phyloP scores from a whole-genome alignment of 2,329 filamentous ascomycete genomes.

The Seiridium cupressi region DNA sequence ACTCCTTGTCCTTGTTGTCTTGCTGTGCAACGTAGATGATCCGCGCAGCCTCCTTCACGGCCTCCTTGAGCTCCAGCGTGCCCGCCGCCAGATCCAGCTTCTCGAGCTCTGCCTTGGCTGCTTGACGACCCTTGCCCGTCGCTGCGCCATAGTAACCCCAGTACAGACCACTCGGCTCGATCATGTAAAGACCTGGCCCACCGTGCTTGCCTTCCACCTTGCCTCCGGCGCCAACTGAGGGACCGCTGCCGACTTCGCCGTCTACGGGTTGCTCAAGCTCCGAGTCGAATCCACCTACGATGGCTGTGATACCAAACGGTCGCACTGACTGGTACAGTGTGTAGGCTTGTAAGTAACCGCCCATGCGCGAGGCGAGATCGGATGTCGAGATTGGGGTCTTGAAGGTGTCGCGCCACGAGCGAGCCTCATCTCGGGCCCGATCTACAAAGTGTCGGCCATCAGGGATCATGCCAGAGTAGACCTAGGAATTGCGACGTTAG shows the following conservation, averaged over 20 bases:
- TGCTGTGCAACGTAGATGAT: constrained; percentile 98
- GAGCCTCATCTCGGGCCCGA: constrained; percentile 89
- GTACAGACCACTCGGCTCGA: constrained; percentile 94
- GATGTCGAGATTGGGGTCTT: constrained; percentile 89
- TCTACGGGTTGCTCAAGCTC: constrained; percentile 84
- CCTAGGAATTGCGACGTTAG: constrained; percentile 47
- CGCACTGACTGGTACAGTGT: constrained; percentile 96
- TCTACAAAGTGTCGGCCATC: constrained; percentile 95
- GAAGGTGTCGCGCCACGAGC: constrained; percentile 88
- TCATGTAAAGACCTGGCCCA: constrained; percentile 96
- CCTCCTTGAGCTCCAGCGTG: constrained; percentile 76
- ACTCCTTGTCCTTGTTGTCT: constrained; percentile 99
- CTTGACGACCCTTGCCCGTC: constrained; percentile 93
- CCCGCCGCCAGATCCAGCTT: constrained; percentile 86
- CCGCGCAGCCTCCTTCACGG: constrained; percentile 90
- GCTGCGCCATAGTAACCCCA: constrained; percentile 99
- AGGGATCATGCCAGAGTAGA: constrained; percentile 89
- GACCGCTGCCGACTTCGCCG: constrained; percentile 83
- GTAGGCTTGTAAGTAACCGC: constrained; percentile 94
- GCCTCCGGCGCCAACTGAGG: constrained; percentile 76
- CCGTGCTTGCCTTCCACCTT: constrained; percentile 75
- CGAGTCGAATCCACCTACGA: constrained; percentile 90
- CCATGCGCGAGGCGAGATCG: constrained; percentile 89
- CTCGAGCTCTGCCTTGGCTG: constrained; percentile 96
- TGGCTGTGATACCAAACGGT: constrained; percentile 94